These are phyloP conservation scores for Capronia americana DNA, from an alignment of 2,329 filamentous ascomycete species.

Conservation along the genomic window DNA sequence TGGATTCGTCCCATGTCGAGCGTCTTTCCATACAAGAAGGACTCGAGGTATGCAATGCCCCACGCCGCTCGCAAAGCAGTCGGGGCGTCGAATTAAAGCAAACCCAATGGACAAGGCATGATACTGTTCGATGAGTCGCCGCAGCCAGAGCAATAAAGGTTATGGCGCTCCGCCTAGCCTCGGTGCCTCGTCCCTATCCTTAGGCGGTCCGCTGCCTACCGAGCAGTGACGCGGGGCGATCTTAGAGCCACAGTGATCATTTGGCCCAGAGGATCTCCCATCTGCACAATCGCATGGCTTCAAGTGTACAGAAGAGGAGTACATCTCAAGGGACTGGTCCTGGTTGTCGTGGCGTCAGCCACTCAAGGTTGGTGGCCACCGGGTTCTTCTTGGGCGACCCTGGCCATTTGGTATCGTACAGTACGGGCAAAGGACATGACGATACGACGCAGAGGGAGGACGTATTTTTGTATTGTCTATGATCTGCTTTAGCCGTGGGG, in stretches of 20 bases:
- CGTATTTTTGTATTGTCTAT: constrained; percentile 24
- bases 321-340: constrained; percentile 15
- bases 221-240: constrained; percentile 34
- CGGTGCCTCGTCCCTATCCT: constrained; percentile 31
- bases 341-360: constrained; percentile 14
- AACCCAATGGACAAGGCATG: constrained; percentile 15
- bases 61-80: constrained; percentile 26
- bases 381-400: background rate
- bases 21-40: constrained; percentile 14
- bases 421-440: constrained; percentile 22
- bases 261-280: constrained; percentile 26
- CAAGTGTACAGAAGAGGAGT: constrained; percentile 8
- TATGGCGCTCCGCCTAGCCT: constrained; percentile 31
- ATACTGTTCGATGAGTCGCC: constrained; percentile 18
- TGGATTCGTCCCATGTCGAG: constrained; percentile 9
- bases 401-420: constrained; percentile 29
- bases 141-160: constrained; percentile 24
- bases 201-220: constrained; percentile 30
- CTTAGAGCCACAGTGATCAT: constrained; percentile 28
- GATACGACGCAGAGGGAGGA: constrained; percentile 8
- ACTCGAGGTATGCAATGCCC: constrained; percentile 26
- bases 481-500: constrained; percentile 23
- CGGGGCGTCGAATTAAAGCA: constrained; percentile 29
- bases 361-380: constrained; percentile 3
- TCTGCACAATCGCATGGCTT: constrained; percentile 28